phyloP scores from a whole-genome alignment of 805 yeast genomes.

The Pichia heedii region DNA sequence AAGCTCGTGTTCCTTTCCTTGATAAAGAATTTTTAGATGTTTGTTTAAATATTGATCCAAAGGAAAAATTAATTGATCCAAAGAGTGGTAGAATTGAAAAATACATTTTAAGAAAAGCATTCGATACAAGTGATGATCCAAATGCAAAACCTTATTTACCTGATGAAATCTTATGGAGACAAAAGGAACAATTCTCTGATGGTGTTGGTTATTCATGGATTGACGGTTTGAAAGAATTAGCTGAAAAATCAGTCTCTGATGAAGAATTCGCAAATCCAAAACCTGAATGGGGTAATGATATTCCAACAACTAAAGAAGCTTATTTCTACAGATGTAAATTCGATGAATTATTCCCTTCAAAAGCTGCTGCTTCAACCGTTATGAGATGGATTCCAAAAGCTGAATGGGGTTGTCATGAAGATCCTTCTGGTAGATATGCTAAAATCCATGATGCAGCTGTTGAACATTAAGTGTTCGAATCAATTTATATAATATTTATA shows the following conservation, averaged over 20 bases:
- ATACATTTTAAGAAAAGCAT: constrained; percentile 94
- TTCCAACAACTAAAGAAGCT: constrained; percentile 97
- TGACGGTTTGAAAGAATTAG: constrained; percentile 93
- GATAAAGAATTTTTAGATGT: constrained; percentile 87
- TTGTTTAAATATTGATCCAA: constrained; percentile 91
- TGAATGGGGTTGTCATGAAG: constrained; percentile 99
- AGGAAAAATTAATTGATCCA: constrained; percentile 74
- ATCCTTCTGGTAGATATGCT: constrained; percentile 97
- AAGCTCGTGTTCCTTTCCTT: constrained; percentile 98
- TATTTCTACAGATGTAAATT: constrained; percentile 98
- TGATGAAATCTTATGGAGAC: constrained; percentile 96
- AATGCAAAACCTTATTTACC: constrained; percentile 80
- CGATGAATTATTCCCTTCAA: constrained; percentile 83
- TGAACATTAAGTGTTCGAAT: background rate
- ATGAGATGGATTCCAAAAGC: constrained; percentile 99
- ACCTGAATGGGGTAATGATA: constrained; percentile 91
- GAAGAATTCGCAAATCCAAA: constrained; percentile 87
- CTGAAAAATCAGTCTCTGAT: constrained; percentile 77
- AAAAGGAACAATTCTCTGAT: constrained; percentile 98
- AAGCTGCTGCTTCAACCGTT: constrained; percentile 92
- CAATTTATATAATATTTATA: background rate
- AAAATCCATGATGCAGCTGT: constrained; percentile 75
- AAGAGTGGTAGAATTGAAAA: constrained; percentile 81
- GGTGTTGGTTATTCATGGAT: constrained; percentile 99
- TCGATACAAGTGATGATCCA: constrained; percentile 85